Conservation (phyloP, 306 rosid species). For the Fragaria vesca region DNA sequence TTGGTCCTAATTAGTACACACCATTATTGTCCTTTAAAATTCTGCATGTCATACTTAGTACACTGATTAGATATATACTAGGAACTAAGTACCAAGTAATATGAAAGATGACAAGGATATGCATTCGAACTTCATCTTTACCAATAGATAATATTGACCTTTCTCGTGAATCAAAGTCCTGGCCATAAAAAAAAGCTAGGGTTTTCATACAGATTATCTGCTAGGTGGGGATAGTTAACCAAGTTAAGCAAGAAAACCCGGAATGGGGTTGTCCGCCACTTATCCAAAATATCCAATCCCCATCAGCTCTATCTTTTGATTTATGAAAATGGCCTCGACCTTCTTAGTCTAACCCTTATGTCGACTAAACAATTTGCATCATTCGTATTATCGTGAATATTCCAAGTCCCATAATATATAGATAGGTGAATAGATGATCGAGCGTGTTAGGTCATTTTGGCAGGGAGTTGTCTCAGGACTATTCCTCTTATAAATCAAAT, state of each 20-base stretch:
- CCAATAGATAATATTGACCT: slow-evolving; percentile 11
- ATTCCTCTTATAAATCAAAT: neutral
- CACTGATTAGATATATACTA: neutral
- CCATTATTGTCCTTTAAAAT: neutral
- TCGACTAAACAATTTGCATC: neutral
- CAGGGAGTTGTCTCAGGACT: slow-evolving; percentile 4
- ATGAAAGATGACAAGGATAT: slow-evolving; percentile 13
- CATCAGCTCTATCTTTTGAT: neutral
- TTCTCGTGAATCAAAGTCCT: neutral
- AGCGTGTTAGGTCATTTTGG: slow-evolving; percentile 18
- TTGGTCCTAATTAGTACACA: neutral
- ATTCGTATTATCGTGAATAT: neutral
- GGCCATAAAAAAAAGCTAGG: neutral
- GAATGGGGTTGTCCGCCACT: slow-evolving; percentile 68
- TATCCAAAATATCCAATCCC: neutral
- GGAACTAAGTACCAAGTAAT: neutral
- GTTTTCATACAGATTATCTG: neutral
- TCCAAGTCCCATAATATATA: neutral
- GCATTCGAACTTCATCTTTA: slow-evolving; percentile 2
- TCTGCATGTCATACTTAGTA: neutral
- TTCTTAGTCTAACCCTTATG: neutral
- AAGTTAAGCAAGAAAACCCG: slow-evolving; percentile 53
- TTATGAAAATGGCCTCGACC: neutral
- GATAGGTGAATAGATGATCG: neutral
- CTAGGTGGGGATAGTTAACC: neutral